Percentiles rank a stretch among this genome's conserved stretches.
Evolutionary conservation across 352 stramenopile species (phyloP).

Genomic region (Thalassiosira sp.): DNA sequence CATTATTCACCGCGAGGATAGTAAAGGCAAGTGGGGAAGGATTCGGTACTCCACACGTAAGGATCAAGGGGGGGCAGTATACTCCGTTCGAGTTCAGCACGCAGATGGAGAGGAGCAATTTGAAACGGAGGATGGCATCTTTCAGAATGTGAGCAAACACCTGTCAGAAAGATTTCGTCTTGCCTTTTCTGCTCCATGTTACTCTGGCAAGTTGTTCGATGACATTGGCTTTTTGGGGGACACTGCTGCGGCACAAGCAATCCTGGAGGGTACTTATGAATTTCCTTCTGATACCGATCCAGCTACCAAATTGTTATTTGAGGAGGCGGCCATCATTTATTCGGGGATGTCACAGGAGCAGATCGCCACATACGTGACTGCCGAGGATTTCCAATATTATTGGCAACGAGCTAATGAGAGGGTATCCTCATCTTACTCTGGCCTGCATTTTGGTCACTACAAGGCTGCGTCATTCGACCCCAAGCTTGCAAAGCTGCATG

Average conservation of each 20-base stretch:
- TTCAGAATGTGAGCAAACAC: background rate
- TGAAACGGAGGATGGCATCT: background rate
- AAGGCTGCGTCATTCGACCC: background rate
- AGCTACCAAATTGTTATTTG: background rate
- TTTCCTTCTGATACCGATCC: background rate
- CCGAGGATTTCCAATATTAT: conserved; percentile 9
- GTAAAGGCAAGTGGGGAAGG: background rate
- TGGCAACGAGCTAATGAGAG: background rate
- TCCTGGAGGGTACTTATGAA: background rate
- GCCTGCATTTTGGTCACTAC: background rate
- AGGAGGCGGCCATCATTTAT: background rate
- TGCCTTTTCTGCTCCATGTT: background rate
- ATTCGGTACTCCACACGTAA: no score
- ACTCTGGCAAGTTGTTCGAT: background rate
- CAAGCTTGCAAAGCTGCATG: background rate
- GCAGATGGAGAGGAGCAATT: background rate
- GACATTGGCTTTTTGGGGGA: conserved; percentile 1
- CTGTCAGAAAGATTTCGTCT: background rate
- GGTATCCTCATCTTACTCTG: background rate
- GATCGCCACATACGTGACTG: conserved; percentile 1
- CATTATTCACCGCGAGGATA: background rate
- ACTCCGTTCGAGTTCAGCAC: no score
- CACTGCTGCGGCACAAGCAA: background rate
- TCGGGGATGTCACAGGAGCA: background rate
- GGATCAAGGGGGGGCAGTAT: no score